phyloP scores from a whole-genome alignment of 495 filamentous ascomycete genomes.

The Viridothelium virens region DNA sequence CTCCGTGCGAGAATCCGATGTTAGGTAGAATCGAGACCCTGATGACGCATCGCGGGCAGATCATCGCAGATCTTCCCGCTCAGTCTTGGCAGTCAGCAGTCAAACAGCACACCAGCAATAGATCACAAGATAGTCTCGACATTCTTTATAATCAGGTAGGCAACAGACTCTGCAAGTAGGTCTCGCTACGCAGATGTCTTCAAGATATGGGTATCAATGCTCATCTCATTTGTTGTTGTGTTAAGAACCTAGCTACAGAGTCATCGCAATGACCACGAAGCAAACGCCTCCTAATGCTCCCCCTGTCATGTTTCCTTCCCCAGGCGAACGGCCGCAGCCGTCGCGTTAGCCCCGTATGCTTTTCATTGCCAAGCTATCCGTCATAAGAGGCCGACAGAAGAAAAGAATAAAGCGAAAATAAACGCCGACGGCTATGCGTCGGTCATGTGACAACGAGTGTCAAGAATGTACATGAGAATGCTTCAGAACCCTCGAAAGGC shows the following conservation, averaged over 20 bases:
- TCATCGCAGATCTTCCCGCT: background rate
- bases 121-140: too few relatives aligned
- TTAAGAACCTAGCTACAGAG: background rate
- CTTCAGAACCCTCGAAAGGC: background rate
- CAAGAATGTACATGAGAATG: slow-evolving; percentile 12
- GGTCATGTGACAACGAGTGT: slow-evolving; percentile 1
- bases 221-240: background rate
- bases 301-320: background rate
- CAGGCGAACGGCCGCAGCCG: background rate
- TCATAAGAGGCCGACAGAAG: background rate
- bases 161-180: too few relatives aligned
- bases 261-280: background rate
- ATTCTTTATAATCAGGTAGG: too few relatives aligned
- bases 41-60: background rate
- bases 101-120: background rate
- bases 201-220: background rate
- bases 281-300: slow-evolving; percentile 1
- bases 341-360: background rate
- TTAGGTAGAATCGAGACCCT: background rate
- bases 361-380: slow-evolving; percentile 1
- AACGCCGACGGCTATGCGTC: background rate
- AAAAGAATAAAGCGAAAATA: background rate
- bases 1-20: background rate
- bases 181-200: background rate
- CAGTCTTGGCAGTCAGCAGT: background rate